phyloP scores from a whole-genome alignment of 139 green algal species.

The Chlorella vulgaris region DNA sequence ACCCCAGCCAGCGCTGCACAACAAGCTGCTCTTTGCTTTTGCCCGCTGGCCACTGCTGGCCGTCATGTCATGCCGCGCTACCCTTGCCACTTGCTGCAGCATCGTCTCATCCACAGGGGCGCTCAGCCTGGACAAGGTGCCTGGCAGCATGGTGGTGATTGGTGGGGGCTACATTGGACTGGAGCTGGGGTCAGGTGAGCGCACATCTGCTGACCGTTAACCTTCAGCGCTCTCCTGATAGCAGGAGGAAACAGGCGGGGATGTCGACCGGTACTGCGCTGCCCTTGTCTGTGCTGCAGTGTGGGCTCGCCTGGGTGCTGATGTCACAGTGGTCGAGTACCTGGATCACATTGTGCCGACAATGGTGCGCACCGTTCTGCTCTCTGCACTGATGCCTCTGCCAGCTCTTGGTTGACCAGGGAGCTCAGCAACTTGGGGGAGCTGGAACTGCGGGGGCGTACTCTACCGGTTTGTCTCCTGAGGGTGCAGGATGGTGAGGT shows the following conservation, averaged over 20 bases:
- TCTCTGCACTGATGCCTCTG: not conserved
- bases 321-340: conserved; percentile 98
- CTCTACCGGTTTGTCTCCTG: no score
- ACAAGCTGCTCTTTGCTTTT: no score
- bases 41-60: no score
- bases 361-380: conserved; percentile 70
- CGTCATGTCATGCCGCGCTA: no score
- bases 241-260: no score
- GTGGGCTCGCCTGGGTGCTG: conserved; percentile 87
- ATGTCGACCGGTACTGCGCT: not conserved
- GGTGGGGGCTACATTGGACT: conserved; percentile 97
- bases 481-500: conserved; percentile 84
- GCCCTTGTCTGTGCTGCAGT: conserved; percentile 51
- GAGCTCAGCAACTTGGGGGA: no score
- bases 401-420: not conserved
- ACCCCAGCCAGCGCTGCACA: no score
- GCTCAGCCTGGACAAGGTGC: conserved; percentile 86
- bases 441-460: no score
- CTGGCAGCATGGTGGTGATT: conserved; percentile 95
- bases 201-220: no score
- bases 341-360: conserved; percentile 86
- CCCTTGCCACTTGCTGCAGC: conserved; percentile 15
- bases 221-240: no score
- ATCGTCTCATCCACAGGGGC: conserved; percentile 96
- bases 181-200: conserved; percentile 87